A percentile compares a stretch with the other conserved stretches of the same genome.
These are phyloP conservation scores for Claviceps africana DNA, from an alignment of 2,329 filamentous ascomycete genomes.

Conservation along the genomic window DNA sequence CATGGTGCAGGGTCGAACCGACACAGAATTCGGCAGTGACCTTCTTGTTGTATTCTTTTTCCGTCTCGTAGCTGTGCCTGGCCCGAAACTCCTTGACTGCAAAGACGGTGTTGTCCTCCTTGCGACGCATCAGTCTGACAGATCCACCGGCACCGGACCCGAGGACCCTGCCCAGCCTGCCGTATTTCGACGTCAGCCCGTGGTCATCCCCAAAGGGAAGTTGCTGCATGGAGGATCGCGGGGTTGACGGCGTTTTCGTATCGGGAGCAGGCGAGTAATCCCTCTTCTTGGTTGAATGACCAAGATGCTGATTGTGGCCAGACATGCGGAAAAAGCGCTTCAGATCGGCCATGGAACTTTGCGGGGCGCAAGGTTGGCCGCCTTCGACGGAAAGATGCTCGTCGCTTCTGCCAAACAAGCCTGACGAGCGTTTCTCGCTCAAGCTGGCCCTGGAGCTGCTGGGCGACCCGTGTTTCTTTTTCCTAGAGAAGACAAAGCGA, in stretches of 20 bases:
- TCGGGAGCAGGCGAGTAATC: slow-evolving; percentile 47
- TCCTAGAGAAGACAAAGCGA: slow-evolving; percentile 69
- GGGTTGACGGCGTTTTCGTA: slow-evolving; percentile 31
- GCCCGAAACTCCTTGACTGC: slow-evolving; percentile 95
- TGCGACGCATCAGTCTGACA: slow-evolving; percentile 85
- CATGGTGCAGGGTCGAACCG: slow-evolving; percentile 89
- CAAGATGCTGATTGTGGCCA: slow-evolving; percentile 48
- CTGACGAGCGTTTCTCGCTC: slow-evolving; percentile 40
- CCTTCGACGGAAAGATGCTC: slow-evolving; percentile 16
- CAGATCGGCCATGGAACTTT: slow-evolving; percentile 83
- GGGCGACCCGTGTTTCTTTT: slow-evolving; percentile 51
- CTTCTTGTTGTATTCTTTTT: slow-evolving; percentile 95
- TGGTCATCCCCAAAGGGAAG: slow-evolving; percentile 93
- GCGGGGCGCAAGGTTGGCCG: slow-evolving; percentile 17
- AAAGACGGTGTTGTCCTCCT: slow-evolving; percentile 83
- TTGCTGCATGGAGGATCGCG: slow-evolving; percentile 37
- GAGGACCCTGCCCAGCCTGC: slow-evolving; percentile 86
- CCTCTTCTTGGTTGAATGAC: slow-evolving; percentile 56
- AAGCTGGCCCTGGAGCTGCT: slow-evolving; percentile 37
- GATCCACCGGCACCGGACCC: slow-evolving; percentile 91
- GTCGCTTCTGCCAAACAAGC: slow-evolving; percentile 23
- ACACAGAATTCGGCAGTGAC: slow-evolving; percentile 97
- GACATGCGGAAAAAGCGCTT: slow-evolving; percentile 92
- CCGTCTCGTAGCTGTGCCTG: slow-evolving; percentile 80
- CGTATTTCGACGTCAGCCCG: slow-evolving; percentile 79